phyloP scores from a whole-genome alignment of 495 filamentous ascomycete genomes.

The Xylaria longipes region DNA sequence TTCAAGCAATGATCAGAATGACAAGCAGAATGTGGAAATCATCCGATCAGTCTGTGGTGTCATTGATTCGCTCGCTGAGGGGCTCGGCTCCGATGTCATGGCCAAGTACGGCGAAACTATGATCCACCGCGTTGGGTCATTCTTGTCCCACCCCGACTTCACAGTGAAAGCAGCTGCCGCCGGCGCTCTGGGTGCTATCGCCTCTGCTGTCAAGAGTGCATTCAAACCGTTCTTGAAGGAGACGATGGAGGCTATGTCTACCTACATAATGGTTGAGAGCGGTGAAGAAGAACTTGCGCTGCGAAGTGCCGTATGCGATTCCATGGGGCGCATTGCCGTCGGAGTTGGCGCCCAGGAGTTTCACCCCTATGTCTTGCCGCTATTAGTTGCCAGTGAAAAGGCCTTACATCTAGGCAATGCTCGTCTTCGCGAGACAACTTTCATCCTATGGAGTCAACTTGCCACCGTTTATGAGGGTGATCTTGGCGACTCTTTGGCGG shows the following conservation, averaged over 20 bases:
- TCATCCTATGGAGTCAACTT: slow-evolving; percentile 93
- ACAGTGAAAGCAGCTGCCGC: slow-evolving; percentile 90
- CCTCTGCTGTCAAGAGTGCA: slow-evolving; percentile 76
- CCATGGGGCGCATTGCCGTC: slow-evolving; percentile 88
- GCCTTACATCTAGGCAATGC: slow-evolving; percentile 89
- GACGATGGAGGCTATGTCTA: slow-evolving; percentile 83
- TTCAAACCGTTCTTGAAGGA: slow-evolving; percentile 90
- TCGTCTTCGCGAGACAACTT: slow-evolving; percentile 90
- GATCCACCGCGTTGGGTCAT: slow-evolving; percentile 78
- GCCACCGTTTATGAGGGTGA: slow-evolving; percentile 93
- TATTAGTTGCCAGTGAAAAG: slow-evolving; percentile 92
- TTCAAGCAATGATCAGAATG: slow-evolving; percentile 60
- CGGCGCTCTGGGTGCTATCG: slow-evolving; percentile 88
- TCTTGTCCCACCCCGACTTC: slow-evolving; percentile 82
- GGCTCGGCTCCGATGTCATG: slow-evolving; percentile 83
- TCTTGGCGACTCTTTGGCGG: slow-evolving; percentile 84
- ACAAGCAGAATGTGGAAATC: slow-evolving; percentile 78
- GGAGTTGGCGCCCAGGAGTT: slow-evolving; percentile 88
- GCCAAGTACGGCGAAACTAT: slow-evolving; percentile 80
- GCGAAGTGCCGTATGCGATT: slow-evolving; percentile 85
- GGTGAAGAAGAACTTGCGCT: slow-evolving; percentile 89
- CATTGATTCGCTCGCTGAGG: slow-evolving; percentile 88
- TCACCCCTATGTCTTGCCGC: slow-evolving; percentile 83
- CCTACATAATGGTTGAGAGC: slow-evolving; percentile 85
- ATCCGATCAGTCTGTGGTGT: slow-evolving; percentile 89